Percentiles rank a stretch among this genome's conserved stretches.
phyloP scores from a whole-genome alignment of 768 basidiomycete genomes.

The Piloderma croceum region DNA sequence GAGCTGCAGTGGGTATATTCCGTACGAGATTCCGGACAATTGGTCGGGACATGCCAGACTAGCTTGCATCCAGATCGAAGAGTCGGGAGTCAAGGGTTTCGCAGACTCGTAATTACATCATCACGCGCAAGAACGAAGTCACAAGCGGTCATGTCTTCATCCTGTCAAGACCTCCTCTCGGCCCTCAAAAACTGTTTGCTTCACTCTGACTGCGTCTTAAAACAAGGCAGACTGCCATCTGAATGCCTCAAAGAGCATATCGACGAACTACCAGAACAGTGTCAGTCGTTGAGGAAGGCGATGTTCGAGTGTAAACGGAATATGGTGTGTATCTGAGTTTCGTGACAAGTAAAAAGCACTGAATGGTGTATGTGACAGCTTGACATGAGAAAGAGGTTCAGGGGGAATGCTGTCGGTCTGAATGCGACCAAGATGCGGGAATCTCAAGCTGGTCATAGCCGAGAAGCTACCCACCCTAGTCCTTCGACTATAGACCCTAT shows the following conservation, averaged over 20 bases:
- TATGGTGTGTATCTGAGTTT: slow-evolving; percentile 50
- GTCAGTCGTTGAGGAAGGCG: slow-evolving; percentile 71
- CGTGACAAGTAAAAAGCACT: slow-evolving; percentile 1
- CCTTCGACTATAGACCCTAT: no score
- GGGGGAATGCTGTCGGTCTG: slow-evolving; percentile 63
- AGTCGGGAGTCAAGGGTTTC: no score
- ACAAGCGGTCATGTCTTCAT: slow-evolving; percentile 83
- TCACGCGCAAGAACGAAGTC: no score
- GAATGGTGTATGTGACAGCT: slow-evolving; percentile 36
- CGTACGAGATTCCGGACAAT: no score
- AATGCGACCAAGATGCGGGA: no score
- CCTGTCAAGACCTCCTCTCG: slow-evolving; percentile 68
- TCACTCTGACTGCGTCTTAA: slow-evolving; percentile 81
- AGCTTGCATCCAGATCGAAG: no score
- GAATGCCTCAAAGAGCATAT: slow-evolving; percentile 75
- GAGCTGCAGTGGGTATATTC: slow-evolving; percentile 50
- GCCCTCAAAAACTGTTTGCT: slow-evolving; percentile 83
- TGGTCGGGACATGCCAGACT: no score
- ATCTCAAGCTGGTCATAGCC: no score
- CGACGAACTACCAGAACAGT: slow-evolving; percentile 75
- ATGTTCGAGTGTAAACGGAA: slow-evolving; percentile 89
- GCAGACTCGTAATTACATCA: no score
- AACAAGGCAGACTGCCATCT: slow-evolving; percentile 73
- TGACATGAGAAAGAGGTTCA: slow-evolving; percentile 80
- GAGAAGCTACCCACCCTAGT: no score